These are phyloP conservation scores for Penicillium sp. DNA, from an alignment of 2,329 filamentous ascomycete species.

Conservation along the genomic window DNA sequence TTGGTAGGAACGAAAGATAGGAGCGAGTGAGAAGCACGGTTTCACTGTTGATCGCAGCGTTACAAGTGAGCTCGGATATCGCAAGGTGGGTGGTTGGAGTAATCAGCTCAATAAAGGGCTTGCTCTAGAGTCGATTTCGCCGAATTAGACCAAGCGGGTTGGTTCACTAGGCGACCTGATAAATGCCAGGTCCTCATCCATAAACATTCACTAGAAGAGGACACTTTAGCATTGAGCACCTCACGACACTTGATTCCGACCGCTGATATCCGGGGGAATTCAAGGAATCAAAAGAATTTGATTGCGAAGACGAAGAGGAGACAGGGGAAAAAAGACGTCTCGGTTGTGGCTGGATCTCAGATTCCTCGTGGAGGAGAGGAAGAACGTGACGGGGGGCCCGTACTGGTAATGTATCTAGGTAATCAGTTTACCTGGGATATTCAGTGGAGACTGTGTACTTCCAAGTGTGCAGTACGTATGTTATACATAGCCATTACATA, in stretches of 20 bases:
- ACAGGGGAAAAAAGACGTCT: constrained; percentile 10
- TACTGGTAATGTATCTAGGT: constrained; percentile 1
- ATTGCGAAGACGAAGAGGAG: neutral
- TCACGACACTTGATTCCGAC: neutral
- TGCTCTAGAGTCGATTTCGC: neutral
- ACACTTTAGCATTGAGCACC: neutral
- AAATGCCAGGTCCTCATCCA: constrained; percentile 1
- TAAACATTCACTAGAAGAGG: constrained; percentile 1
- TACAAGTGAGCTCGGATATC: neutral
- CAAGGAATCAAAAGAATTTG: neutral
- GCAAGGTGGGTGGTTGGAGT: neutral
- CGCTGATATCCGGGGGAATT: neutral
- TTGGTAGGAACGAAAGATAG: neutral
- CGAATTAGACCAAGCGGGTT: constrained; percentile 6
- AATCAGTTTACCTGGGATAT: neutral
- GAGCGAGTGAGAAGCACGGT: neutral
- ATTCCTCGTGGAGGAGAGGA: constrained; percentile 28
- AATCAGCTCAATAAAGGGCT: neutral
- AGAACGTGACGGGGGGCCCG: constrained; percentile 16
- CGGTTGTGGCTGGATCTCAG: constrained; percentile 25
- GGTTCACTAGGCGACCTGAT: constrained; percentile 5
- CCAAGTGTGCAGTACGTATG: neutral
- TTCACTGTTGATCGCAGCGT: neutral
- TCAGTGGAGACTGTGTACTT: neutral
- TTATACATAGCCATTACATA: neutral